Evolutionary conservation across 2,329 filamentous ascomycete species (phyloP), one percentile per base, ranked within the genome.

Genomic region (Fusarium sulawesiense): DNA sequence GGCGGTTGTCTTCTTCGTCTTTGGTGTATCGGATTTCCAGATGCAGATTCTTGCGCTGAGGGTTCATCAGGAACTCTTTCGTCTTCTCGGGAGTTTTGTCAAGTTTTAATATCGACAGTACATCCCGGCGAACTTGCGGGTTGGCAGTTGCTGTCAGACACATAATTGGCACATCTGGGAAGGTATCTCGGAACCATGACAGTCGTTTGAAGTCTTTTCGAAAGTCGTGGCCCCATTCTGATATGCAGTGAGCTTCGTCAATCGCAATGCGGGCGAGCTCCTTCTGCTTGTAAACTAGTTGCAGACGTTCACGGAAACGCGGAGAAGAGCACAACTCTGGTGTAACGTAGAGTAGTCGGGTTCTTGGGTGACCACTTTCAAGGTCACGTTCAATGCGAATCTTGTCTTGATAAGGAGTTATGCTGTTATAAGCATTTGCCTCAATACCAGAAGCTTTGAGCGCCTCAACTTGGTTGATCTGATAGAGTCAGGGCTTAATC

Each of bases 141-240:
- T 96, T 98, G 14, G 95, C 95, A 1, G 95, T 98, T 0, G 95
- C 95, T 0, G 95, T 98, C 16, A 97, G 87, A 68, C 94, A 97
- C 79, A 96, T 97, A 66, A 98, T 92, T 7, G 95, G 94, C 1
- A 98, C 93, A 59, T 92, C 87, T 0, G 94, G 93, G 70, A 96
- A 94, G 8, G 89, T 89, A 50, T 89, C 86, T 72, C 92, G 91
- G 83, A 98, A 96, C 89, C 93, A 98, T 4, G 88, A 91, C 9
- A 98, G 86, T 21, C 91, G 88, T 76, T 96, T 94, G 80, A 97
- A 98, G 60, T 94, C 92, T 37, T 91, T 92, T n/a, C 95, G 91
- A 78, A 98, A 98, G 79, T 98, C 95, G 78, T 98, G 94, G 3
- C 95, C 95, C 95, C 95, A 98, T 89, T 98, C 94, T 25, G 93